These are phyloP conservation scores for Leptomonas seymouri DNA, from an alignment of 208 protist genomes.

Conservation along the genomic window DNA sequence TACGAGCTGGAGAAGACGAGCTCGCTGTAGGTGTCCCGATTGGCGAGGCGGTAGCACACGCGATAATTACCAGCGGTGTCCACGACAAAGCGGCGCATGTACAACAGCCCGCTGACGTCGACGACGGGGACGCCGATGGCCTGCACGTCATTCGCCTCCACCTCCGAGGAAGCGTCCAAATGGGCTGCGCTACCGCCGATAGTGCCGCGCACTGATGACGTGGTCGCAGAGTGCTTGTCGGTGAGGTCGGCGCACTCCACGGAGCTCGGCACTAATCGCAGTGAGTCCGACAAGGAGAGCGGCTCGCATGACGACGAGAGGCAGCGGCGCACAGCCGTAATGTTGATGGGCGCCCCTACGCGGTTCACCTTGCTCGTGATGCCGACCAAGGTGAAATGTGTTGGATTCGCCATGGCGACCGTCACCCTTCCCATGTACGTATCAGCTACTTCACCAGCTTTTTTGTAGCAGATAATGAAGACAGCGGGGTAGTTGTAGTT, in stretches of 20 bases:
- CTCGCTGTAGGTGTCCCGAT: conserved; percentile 45
- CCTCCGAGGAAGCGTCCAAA: not conserved
- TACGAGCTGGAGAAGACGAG: conserved; percentile 47
- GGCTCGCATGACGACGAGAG: conserved; percentile 32
- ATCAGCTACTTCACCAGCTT: conserved; percentile 27
- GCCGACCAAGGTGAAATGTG: conserved; percentile 80
- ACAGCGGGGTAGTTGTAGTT: conserved; percentile 74
- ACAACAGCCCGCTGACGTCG: conserved; percentile 30
- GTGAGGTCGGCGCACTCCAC: conserved; percentile 47
- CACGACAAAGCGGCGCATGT: conserved; percentile 63
- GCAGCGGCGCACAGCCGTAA: conserved; percentile 66
- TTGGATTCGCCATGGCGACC: conserved; percentile 75
- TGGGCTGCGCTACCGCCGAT: not conserved
- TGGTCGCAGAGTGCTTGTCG: not conserved
- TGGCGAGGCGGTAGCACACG: conserved; percentile 75
- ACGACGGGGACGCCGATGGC: conserved; percentile 40
- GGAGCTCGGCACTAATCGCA: conserved; percentile 53
- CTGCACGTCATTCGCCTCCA: conserved; percentile 30
- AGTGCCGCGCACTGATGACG: not conserved
- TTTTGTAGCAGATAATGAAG: conserved; percentile 84
- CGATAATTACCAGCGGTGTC: conserved; percentile 67
- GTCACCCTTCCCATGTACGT: conserved; percentile 78
- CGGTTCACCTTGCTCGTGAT: conserved; percentile 41
- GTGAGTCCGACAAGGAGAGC: conserved; percentile 46
- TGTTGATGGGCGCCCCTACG: conserved; percentile 60